phyloP scores from a whole-genome alignment of 306 rosid genomes.

The Fagus crenata region DNA sequence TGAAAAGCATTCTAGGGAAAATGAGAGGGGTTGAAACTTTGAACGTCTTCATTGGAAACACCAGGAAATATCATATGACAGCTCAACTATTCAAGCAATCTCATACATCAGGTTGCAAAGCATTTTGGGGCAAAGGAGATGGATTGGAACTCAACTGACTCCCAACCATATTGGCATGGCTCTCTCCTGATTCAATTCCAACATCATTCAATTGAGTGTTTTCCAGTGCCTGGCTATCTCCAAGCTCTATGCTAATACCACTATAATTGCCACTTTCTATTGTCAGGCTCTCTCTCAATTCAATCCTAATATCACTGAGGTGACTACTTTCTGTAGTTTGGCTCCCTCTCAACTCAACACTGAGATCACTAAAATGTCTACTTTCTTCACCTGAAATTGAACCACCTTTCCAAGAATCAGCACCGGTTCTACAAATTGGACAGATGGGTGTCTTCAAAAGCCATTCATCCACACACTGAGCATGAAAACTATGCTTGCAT shows the following conservation, averaged over 20 bases:
- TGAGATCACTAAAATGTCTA: constrained; percentile 22
- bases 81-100: background rate
- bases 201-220: constrained; percentile 5
- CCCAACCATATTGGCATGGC: constrained; percentile 4
- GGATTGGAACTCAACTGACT: constrained; percentile 4
- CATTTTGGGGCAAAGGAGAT: background rate
- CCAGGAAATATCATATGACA: no score
- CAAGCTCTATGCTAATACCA: constrained; percentile 13
- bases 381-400: constrained; percentile 16
- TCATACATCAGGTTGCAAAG: constrained; percentile 1
- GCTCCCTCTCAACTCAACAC: constrained; percentile 23
- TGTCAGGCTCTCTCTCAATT: constrained; percentile 22
- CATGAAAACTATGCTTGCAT: constrained; percentile 65
- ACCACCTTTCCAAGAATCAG: constrained; percentile 23
- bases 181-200: constrained; percentile 26
- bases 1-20: background rate
- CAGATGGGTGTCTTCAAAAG: constrained; percentile 55
- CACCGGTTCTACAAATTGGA: constrained; percentile 53
- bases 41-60: no score
- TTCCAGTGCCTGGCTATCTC: constrained; percentile 23
- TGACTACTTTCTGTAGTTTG: constrained; percentile 14
- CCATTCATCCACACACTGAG: constrained; percentile 64
- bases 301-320: background rate
- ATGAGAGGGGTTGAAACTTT: constrained; percentile 1
- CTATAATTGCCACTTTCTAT: constrained; percentile 20